Conservation (phyloP, 441 rosid species). For the Gossypium schwendimanii region DNA sequence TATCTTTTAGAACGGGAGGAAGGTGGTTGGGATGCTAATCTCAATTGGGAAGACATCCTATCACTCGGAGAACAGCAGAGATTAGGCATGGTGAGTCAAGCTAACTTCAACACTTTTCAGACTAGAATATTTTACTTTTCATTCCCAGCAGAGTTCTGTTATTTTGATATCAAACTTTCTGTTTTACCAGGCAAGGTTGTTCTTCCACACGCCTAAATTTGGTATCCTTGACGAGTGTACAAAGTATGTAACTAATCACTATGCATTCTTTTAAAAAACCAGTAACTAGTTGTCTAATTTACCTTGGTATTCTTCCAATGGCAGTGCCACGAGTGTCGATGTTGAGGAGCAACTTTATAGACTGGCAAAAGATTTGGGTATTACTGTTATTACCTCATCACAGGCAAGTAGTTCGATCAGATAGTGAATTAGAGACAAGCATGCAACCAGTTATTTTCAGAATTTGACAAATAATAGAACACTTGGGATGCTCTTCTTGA, state of each 20-base stretch:
- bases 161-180: conserved; percentile 17
- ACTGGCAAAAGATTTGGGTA: conserved; percentile 78
- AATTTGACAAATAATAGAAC: not conserved
- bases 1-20: conserved; percentile 89
- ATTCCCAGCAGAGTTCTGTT: conserved; percentile 9
- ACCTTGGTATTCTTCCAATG: conserved; percentile 7
- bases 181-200: conserved; percentile 71
- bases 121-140: conserved; percentile 2
- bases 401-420: conserved; percentile 44
- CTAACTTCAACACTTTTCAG: not conserved
- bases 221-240: conserved; percentile 99
- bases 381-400: conserved; percentile 92
- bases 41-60: conserved; percentile 88
- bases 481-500: not conserved
- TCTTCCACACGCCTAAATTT: conserved; percentile 90
- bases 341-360: conserved; percentile 96
- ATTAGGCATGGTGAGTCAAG: conserved; percentile 77
- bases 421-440: not conserved
- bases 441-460: not conserved
- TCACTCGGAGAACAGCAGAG: conserved; percentile 99
- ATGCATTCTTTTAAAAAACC: not conserved
- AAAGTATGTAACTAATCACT: conserved; percentile 50
- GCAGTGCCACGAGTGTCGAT: conserved; percentile 95
- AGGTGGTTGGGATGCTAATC: conserved; percentile 79
- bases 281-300: not conserved